These are phyloP conservation scores for Penicillium coprophilum DNA, from an alignment of 495 filamentous ascomycete species.

Conservation along the genomic window DNA sequence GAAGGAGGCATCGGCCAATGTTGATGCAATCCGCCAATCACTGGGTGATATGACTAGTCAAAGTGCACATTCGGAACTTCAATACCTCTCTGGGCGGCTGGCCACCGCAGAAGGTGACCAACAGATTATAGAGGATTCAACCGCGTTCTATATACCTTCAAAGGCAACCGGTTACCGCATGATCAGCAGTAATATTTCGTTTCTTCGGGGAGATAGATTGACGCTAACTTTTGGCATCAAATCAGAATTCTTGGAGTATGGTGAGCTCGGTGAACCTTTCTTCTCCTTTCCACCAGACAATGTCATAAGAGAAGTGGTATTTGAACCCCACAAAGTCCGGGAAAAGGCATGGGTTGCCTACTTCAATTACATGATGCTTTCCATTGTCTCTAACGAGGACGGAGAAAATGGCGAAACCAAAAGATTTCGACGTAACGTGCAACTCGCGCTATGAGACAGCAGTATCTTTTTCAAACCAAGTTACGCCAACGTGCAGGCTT, in stretches of 20 bases:
- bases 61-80: constrained; percentile 14
- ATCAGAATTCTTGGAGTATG: constrained; percentile 10
- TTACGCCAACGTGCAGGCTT: constrained; percentile 23
- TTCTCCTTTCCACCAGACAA: constrained; percentile 18
- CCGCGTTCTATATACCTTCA: constrained; percentile 7
- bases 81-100: constrained; percentile 5
- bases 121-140: neutral
- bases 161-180: constrained; percentile 12
- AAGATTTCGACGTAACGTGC: constrained; percentile 17
- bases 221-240: neutral
- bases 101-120: constrained; percentile 1
- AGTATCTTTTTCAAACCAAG: constrained; percentile 25
- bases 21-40: constrained; percentile 2
- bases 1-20: constrained; percentile 6
- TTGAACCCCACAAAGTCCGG: constrained; percentile 17
- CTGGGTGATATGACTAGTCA: neutral
- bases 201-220: neutral
- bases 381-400: constrained; percentile 3
- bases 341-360: constrained; percentile 20
- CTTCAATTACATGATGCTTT: constrained; percentile 20
- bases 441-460: constrained; percentile 20
- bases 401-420: constrained; percentile 8
- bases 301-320: constrained; percentile 12
- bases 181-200: constrained; percentile 8
- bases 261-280: constrained; percentile 14